Conservation (phyloP, 805 yeast genomes). For the Metschnikowia gelsemii region DNA sequence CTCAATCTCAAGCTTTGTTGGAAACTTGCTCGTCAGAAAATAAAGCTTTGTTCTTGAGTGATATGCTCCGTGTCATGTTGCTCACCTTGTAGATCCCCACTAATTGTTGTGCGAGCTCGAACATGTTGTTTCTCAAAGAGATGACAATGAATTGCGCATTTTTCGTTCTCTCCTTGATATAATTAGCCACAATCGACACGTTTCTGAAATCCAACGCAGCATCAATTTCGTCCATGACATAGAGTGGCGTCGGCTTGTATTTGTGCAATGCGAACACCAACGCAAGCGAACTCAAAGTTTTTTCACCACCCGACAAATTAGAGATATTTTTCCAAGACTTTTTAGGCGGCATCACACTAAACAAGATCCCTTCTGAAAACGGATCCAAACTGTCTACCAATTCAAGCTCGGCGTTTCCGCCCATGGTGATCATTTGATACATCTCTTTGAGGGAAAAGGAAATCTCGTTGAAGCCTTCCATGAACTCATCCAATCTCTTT, state of each 20-base stretch:
- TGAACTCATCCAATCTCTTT: constrained; percentile 80
- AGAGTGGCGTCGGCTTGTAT: constrained; percentile 94
- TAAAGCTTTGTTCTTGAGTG: constrained; percentile 65
- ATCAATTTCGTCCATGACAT: constrained; percentile 99
- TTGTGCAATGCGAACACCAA: constrained; percentile 94
- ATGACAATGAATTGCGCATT: constrained; percentile 97
- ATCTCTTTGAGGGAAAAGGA: constrained; percentile 88
- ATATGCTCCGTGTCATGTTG: constrained; percentile 85
- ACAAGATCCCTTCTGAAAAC: constrained; percentile 94
- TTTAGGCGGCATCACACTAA: constrained; percentile 99
- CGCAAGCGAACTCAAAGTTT: constrained; percentile 91
- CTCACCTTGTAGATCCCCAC: constrained; percentile 94
- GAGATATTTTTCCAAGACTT: constrained; percentile 96
- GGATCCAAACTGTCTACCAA: constrained; percentile 95
- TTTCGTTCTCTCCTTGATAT: constrained; percentile 91
- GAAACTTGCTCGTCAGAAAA: constrained; percentile 15
- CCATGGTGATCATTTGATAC: constrained; percentile 99
- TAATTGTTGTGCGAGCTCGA: constrained; percentile 89
- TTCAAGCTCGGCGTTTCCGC: constrained; percentile 97
- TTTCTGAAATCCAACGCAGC: constrained; percentile 97
- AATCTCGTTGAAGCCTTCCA: constrained; percentile 86
- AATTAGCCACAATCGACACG: constrained; percentile 96
- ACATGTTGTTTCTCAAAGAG: constrained; percentile 95
- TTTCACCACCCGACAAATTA: constrained; percentile 96
- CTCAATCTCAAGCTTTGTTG: background rate